A percentile compares a stretch with the other conserved stretches of the same genome.
Conservation (phyloP, 2,329 filamentous ascomycete species). For the Fusarium penzigii region DNA sequence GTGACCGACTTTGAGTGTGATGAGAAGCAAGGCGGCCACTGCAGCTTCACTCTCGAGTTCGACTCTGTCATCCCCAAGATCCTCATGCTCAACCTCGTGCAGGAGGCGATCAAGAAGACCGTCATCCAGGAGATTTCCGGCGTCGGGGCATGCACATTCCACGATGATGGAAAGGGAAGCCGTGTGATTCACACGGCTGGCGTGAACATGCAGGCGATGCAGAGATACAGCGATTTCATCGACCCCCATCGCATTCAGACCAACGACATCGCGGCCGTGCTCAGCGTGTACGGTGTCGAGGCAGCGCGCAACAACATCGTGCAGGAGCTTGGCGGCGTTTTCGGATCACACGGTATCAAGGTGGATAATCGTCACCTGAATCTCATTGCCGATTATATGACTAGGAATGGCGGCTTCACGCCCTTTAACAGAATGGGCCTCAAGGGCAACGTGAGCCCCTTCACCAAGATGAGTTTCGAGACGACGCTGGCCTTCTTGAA, state of each 20-base stretch:
- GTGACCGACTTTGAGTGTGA: slow-evolving; percentile 81
- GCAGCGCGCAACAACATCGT: slow-evolving; percentile 87
- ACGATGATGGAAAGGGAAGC: slow-evolving; percentile 59
- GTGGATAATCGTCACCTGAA: slow-evolving; percentile 93
- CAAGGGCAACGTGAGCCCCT: slow-evolving; percentile 80
- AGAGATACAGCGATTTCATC: slow-evolving; percentile 81
- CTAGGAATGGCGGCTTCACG: slow-evolving; percentile 83
- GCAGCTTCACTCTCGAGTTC: slow-evolving; percentile 82
- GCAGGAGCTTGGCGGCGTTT: slow-evolving; percentile 80
- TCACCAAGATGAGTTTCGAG: slow-evolving; percentile 99
- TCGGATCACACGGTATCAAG: slow-evolving; percentile 85
- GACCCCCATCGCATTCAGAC: slow-evolving; percentile 85
- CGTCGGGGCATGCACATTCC: slow-evolving; percentile 68
- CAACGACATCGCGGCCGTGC: slow-evolving; percentile 88
- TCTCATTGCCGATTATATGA: slow-evolving; percentile 97
- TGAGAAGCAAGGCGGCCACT: slow-evolving; percentile 70
- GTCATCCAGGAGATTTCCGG: slow-evolving; percentile 85
- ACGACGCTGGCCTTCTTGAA: slow-evolving; percentile 92
- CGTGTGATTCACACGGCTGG: slow-evolving; percentile 76
- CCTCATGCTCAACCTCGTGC: slow-evolving; percentile 88
- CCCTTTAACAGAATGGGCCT: slow-evolving; percentile 93
- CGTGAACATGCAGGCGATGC: slow-evolving; percentile 88
- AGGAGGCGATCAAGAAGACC: slow-evolving; percentile 74
- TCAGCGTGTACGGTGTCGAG: slow-evolving; percentile 88
- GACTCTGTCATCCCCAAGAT: slow-evolving; percentile 81